phyloP scores from a whole-genome alignment of 2,329 filamentous ascomycete species.

The Scleromitrula shiraiana region DNA sequence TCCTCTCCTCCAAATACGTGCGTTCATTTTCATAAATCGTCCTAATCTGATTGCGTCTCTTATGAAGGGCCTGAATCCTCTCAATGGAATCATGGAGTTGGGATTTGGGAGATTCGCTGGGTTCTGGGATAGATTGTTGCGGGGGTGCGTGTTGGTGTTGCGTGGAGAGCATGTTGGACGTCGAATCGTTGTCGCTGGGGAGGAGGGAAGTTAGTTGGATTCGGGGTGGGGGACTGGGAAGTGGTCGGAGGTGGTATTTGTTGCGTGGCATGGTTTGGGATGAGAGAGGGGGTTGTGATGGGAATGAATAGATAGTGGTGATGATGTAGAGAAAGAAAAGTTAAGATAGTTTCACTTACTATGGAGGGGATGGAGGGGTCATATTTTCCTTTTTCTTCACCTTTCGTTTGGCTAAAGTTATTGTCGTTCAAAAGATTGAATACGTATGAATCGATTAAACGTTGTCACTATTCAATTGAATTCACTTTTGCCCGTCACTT shows the following conservation, averaged over 20 bases:
- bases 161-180: no score
- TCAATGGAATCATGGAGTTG: slow-evolving; percentile 9
- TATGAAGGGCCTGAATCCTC: slow-evolving; percentile 7
- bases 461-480: no score
- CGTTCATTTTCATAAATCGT: slow-evolving; percentile 9
- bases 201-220: neutral
- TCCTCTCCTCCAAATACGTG: slow-evolving; percentile 5
- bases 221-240: neutral
- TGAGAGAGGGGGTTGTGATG: neutral
- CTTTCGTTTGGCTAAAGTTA: neutral
- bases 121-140: slow-evolving; percentile 9
- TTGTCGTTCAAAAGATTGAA: neutral
- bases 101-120: slow-evolving; percentile 1
- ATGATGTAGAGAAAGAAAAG: neutral
- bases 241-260: slow-evolving; percentile 3
- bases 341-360: neutral
- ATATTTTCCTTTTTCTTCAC: no score
- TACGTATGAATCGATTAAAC: no score
- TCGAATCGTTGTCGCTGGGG: slow-evolving; percentile 3
- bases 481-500: no score
- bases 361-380: slow-evolving; percentile 9
- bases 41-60: slow-evolving; percentile 2
- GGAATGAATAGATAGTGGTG: neutral
- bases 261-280: slow-evolving; percentile 7
- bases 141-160: neutral